These are phyloP conservation scores for Acanthamoeba lenticulata DNA, from an alignment of 208 protist species.

Conservation along the genomic window DNA sequence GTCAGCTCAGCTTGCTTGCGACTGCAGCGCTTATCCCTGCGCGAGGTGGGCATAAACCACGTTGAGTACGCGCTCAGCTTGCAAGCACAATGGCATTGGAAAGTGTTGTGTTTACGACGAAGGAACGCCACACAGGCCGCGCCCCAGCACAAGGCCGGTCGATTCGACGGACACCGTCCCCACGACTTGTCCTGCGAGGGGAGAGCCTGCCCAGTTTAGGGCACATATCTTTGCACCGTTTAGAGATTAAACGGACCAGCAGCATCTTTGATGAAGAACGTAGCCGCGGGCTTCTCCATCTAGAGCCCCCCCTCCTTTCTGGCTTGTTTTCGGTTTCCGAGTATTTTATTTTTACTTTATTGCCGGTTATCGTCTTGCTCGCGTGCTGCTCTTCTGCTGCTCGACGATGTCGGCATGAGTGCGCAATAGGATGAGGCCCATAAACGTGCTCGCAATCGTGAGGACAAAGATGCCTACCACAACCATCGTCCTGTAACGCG, in stretches of 20 bases:
- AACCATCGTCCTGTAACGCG: neutral
- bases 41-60: neutral
- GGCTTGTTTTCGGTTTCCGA: too few species aligned
- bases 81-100: neutral
- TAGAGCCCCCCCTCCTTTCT: too few species aligned
- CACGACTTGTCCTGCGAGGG: neutral
- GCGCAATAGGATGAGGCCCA: neutral
- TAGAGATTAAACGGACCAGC: too few species aligned
- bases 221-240: too few species aligned
- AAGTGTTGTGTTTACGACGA: neutral
- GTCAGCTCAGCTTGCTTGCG: neutral
- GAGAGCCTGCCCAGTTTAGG: too few species aligned
- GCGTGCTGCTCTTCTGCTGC: neutral
- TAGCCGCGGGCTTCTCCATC: too few species aligned
- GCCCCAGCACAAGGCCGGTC: neutral
- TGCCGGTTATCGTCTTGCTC: too few species aligned
- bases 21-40: constrained; percentile 8
- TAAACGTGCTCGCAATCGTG: neutral
- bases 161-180: neutral
- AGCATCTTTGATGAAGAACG: too few species aligned
- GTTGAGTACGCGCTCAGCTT: too few species aligned
- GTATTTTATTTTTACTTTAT: too few species aligned
- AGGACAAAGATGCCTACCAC: neutral
- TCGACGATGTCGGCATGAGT: neutral
- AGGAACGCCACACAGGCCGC: neutral